These are phyloP conservation scores for Suillus ampliporus DNA, from an alignment of 768 basidiomycete genomes.

Conservation along the genomic window DNA sequence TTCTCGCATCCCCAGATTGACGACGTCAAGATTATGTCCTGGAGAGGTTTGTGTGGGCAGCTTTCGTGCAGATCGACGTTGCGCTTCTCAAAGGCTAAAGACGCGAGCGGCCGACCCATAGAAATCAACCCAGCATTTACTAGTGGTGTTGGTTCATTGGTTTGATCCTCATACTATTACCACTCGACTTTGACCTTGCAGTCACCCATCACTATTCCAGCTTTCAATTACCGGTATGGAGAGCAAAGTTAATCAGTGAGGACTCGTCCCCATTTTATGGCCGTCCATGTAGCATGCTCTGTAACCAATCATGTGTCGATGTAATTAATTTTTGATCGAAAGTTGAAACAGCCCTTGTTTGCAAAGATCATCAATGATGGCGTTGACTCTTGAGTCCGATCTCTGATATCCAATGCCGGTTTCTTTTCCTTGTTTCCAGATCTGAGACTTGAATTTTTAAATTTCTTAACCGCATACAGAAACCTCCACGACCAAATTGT, in stretches of 20 bases:
- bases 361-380: too few species aligned
- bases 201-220: background rate
- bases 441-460: background rate
- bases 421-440: background rate
- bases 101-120: background rate
- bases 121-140: background rate
- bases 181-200: background rate
- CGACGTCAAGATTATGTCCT: constrained; percentile 7
- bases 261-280: too few species aligned
- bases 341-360: too few species aligned
- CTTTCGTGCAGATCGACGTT: constrained; percentile 1
- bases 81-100: constrained; percentile 3
- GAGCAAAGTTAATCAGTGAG: background rate
- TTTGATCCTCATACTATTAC: background rate
- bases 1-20: too few species aligned
- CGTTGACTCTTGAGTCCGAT: too few species aligned
- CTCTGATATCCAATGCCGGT: background rate
- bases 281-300: too few species aligned
- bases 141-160: background rate
- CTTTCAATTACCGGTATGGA: background rate
- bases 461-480: background rate
- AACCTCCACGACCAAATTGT: background rate
- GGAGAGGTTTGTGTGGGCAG: constrained; percentile 1
- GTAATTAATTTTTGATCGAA: too few species aligned
- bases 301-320: background rate